Evolutionary conservation across 1,284 basidiomycete species (phyloP).

Genomic region (Fomitopsis schrenkii): DNA sequence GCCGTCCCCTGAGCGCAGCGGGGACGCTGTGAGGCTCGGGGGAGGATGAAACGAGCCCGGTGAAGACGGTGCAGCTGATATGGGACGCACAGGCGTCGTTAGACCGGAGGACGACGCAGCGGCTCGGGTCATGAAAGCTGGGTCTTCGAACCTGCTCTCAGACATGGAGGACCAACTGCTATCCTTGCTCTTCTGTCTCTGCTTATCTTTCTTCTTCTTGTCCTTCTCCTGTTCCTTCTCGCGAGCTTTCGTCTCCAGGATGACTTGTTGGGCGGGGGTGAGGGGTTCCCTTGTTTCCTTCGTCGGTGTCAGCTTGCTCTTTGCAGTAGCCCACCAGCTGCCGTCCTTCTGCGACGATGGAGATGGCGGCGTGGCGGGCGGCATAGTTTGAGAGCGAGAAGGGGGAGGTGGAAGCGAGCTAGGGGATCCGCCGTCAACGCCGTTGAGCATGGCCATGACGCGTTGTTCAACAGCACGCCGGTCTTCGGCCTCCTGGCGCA

Average conservation of each 20-base stretch:
- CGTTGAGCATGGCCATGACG: slow-evolving; percentile 66
- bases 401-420: slow-evolving; percentile 42
- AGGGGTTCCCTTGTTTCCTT: slow-evolving; percentile 72
- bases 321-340: slow-evolving; percentile 67
- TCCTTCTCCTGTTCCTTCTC: slow-evolving; percentile 52
- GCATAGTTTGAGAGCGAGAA: slow-evolving; percentile 47
- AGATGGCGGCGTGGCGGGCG: slow-evolving; percentile 45
- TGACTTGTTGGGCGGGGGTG: slow-evolving; percentile 77
- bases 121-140: slow-evolving; percentile 53
- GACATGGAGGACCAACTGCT: slow-evolving; percentile 46
- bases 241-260: slow-evolving; percentile 63
- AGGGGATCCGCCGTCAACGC: slow-evolving; percentile 25
- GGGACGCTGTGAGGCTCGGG: slow-evolving; percentile 56
- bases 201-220: slow-evolving; percentile 40
- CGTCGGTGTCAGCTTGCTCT: slow-evolving; percentile 70
- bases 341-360: slow-evolving; percentile 60
- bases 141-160: slow-evolving; percentile 48
- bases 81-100: slow-evolving; percentile 34
- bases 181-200: slow-evolving; percentile 30
- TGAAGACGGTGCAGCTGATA: slow-evolving; percentile 47
- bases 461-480: slow-evolving; percentile 65
- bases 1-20: slow-evolving; percentile 43
- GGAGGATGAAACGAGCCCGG: slow-evolving; percentile 56
- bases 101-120: slow-evolving; percentile 25
- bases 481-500: slow-evolving; percentile 66